Base-by-base conservation (phyloP, 2,329 filamentous ascomycete genomes). In the Colletotrichum viniferum region DNA sequence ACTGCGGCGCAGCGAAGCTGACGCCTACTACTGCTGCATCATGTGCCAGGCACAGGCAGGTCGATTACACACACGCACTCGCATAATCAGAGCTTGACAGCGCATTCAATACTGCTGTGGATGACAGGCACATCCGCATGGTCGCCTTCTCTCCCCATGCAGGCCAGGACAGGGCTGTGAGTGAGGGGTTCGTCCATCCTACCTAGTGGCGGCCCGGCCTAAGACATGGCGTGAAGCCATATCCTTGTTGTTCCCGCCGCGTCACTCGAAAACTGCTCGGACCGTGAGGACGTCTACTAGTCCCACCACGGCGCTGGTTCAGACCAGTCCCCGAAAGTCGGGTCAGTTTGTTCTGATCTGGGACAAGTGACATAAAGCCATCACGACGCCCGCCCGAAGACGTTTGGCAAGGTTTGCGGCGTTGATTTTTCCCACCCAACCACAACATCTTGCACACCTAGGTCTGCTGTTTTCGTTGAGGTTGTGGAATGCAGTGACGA, bases 141-240 rank as follows among this genome's bases (percentile, higher is more conserved):
- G 43, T 24, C 7, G 38, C 18, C 21, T 28, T 55, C 67, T 55
- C 61, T 43, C 32, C 32, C 34, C 52, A 24, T 34, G 26, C 69
- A 67, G 56, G 36, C 43, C 43, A 63, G 73, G 56, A 32, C 56
- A 55, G 56, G 56, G 34, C 61, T 28, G 18, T 56, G 69, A 69
- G 62, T 30, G 64, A 38, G 67, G 69, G 58, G 73, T 64, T 73
- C 43, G 36, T 38, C 58, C 43, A 69, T 52, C 12, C 43, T 63
- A 65, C 34, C 56, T 36, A 26, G 73, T 69, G 69, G 73, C 73
- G 73, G 63, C 55, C 73, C 43, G 73, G 70, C 52, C 73, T 64
- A 76, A 77, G 74, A 77, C 76, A 76, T 74, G 62, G 66, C 73
- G 73, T 63, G 63, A 38, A 61, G 69, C 67, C 65, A 69, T 61